phyloP scores from a whole-genome alignment of 768 basidiomycete genomes.

The Neoboletus magnificus region DNA sequence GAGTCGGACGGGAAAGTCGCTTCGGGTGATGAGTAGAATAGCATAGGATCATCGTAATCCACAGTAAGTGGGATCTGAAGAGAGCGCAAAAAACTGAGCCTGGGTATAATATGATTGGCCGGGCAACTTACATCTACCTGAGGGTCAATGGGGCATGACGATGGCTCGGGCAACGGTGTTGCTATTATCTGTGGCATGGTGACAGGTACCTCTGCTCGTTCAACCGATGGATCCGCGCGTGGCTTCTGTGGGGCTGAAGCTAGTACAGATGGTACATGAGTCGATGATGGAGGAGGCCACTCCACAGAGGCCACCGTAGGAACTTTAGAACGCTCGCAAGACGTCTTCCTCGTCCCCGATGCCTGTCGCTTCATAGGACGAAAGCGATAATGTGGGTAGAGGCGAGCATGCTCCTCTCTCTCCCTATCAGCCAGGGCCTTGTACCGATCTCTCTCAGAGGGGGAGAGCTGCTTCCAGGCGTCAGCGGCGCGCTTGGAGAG shows the following conservation, averaged over 20 bases:
- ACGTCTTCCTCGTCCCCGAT: conserved; percentile 17
- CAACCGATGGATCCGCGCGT: conserved; percentile 3
- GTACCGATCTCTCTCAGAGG: conserved; percentile 47
- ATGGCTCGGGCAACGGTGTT: background rate
- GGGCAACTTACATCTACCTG: conserved; percentile 10
- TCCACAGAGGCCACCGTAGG: conserved; percentile 2
- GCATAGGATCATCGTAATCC: background rate
- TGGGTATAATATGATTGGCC: background rate
- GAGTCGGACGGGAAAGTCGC: background rate
- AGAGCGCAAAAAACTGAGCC: background rate
- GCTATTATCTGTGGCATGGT: background rate
- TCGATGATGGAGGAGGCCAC: background rate
- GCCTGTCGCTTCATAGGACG: conserved; percentile 46
- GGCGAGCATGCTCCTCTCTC: conserved; percentile 52
- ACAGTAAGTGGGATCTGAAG: background rate
- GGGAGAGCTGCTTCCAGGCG: conserved; percentile 62
- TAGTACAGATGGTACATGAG: conserved; percentile 17
- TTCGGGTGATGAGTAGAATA: conserved; percentile 4
- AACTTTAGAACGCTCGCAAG: conserved; percentile 11
- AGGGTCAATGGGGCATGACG: background rate
- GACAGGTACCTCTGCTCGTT: background rate
- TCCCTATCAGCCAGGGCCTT: conserved; percentile 52
- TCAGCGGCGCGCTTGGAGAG: conserved; percentile 77
- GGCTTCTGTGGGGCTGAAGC: conserved; percentile 1
- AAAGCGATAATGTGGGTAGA: conserved; percentile 63